Percentiles rank a stretch among this genome's conserved stretches.
phyloP scores from a whole-genome alignment of 257 asterid genomes.

The Solanum medicagineum region DNA sequence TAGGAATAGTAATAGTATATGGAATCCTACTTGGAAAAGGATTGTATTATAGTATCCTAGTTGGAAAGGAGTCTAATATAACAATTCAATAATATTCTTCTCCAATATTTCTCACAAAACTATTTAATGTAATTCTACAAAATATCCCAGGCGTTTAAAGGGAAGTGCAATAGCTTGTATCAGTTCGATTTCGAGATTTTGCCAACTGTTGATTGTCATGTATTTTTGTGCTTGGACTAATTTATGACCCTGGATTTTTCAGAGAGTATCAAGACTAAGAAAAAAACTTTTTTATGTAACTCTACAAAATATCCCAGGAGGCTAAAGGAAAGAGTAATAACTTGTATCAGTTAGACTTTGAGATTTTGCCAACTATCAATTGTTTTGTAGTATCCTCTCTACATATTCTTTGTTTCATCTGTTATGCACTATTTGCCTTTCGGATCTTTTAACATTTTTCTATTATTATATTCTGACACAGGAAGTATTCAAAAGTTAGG shows the following conservation, averaged over 20 bases:
- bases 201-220: background rate
- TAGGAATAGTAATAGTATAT: too few relatives aligned
- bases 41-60: too few relatives aligned
- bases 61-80: too few relatives aligned
- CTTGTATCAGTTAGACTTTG: background rate
- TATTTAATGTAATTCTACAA: background rate
- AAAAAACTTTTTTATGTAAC: background rate
- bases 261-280: background rate
- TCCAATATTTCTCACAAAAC: too few relatives aligned
- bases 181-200: background rate
- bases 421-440: background rate
- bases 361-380: background rate
- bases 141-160: background rate
- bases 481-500: slow-evolving; percentile 73
- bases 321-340: background rate
- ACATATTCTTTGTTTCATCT: background rate
- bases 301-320: background rate
- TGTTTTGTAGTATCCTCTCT: background rate
- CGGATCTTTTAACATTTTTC: background rate
- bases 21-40: too few relatives aligned
- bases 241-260: background rate
- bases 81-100: too few relatives aligned
- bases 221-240: background rate
- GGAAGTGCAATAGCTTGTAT: background rate
- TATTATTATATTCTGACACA: slow-evolving; percentile 6